phyloP scores from a whole-genome alignment of 2,329 filamentous ascomycete genomes.

The Leptographium radiaticola region DNA sequence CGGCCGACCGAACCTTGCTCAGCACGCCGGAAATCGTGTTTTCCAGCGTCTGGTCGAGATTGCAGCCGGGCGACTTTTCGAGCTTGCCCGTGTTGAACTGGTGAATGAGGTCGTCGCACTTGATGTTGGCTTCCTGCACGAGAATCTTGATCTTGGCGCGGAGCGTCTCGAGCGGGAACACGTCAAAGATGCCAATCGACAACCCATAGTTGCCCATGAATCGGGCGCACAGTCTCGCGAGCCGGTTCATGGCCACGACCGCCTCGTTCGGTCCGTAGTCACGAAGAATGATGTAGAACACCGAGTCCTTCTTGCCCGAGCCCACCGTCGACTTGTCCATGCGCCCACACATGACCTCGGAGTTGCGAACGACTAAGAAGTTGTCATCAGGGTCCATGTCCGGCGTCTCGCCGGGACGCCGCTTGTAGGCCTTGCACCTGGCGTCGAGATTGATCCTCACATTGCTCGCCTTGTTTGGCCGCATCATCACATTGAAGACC shows the following conservation, averaged over 20 bases:
- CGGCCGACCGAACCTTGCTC: slow-evolving; percentile 80
- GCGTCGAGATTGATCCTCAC: slow-evolving; percentile 88
- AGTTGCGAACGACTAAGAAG: slow-evolving; percentile 89
- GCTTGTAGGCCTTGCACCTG: slow-evolving; percentile 70
- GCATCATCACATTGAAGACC: slow-evolving; percentile 72
- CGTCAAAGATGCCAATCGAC: slow-evolving; percentile 90
- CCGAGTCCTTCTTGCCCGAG: slow-evolving; percentile 90
- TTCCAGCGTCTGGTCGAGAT: slow-evolving; percentile 84
- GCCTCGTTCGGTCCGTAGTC: slow-evolving; percentile 88
- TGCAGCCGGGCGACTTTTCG: slow-evolving; percentile 76
- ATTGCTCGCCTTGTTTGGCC: slow-evolving; percentile 70
- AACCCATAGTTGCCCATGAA: slow-evolving; percentile 86
- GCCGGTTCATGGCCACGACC: slow-evolving; percentile 81
- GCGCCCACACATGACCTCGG: slow-evolving; percentile 89
- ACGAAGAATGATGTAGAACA: slow-evolving; percentile 92
- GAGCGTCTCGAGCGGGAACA: slow-evolving; percentile 66
- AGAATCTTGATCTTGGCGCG: slow-evolving; percentile 61
- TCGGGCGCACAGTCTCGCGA: slow-evolving; percentile 81
- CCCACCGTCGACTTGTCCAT: slow-evolving; percentile 99
- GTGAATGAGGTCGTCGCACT: slow-evolving; percentile 73
- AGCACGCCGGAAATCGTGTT: slow-evolving; percentile 83
- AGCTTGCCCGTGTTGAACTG: slow-evolving; percentile 70
- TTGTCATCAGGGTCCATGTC: slow-evolving; percentile 79
- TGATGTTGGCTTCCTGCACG: slow-evolving; percentile 63
- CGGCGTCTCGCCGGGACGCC: slow-evolving; percentile 40